Conservation (phyloP, 1,284 basidiomycete species). For the Microbotryum silenes-acaulis region DNA sequence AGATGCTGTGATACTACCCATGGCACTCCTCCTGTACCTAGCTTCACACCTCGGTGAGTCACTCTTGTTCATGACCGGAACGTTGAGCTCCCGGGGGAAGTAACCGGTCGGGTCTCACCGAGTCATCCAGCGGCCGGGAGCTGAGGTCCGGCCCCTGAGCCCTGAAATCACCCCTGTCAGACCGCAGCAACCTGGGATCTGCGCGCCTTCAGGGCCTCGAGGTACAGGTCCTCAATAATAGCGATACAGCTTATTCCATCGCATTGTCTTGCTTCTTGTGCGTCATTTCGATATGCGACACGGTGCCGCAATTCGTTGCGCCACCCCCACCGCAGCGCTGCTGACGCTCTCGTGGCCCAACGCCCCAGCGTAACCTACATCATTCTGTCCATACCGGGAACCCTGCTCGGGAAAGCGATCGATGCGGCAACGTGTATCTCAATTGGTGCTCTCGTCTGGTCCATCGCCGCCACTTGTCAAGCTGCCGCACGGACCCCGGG, state of each 20-base stretch:
- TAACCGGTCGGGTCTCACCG: too few species aligned
- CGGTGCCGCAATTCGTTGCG: not conserved
- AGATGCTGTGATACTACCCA: too few species aligned
- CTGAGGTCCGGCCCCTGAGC: too few species aligned
- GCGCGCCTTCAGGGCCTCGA: slow-evolving; percentile 37
- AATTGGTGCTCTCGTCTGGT: slow-evolving; percentile 43
- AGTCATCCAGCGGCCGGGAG: too few species aligned
- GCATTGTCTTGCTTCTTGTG: slow-evolving; percentile 41
- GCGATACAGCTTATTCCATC: slow-evolving; percentile 42
- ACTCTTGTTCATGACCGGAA: too few species aligned
- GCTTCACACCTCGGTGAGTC: too few species aligned
- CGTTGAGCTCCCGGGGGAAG: too few species aligned
- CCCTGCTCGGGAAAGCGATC: slow-evolving; percentile 38
- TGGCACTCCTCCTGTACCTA: too few species aligned
- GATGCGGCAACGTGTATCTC: slow-evolving; percentile 42
- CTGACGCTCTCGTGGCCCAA: too few species aligned
- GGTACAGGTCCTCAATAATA: slow-evolving; percentile 35
- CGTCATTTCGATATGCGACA: slow-evolving; percentile 18
- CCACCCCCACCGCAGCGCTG: too few species aligned
- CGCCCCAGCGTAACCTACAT: slow-evolving; percentile 39
- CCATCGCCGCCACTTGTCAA: slow-evolving; percentile 42
- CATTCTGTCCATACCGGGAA: slow-evolving; percentile 38
- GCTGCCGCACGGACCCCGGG: slow-evolving; percentile 39
- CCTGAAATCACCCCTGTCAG: too few species aligned
- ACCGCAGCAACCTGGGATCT: too few species aligned